Base-by-base conservation (phyloP, 2,329 filamentous ascomycete species). In the Lithohypha guttulata region DNA sequence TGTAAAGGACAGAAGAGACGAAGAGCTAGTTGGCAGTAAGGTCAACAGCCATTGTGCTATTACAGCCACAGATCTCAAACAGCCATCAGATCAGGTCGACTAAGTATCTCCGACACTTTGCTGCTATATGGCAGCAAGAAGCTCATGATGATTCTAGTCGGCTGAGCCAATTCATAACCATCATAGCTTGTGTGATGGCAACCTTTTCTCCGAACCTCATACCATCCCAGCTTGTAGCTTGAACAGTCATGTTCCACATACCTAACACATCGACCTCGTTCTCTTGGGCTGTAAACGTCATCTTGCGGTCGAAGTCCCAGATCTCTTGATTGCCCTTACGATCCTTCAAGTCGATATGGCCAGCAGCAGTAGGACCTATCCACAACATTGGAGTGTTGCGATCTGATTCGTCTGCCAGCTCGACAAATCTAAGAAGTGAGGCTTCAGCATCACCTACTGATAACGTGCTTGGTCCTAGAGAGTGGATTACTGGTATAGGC, bases 241-340 rank as follows among this genome's bases (percentile, higher is more conserved):
- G 60, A 25, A 63, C 42, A 0, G 62, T 66, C 35, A 61, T 49
- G 50, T 66, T 67, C 46, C 60, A 66, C 56, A 67, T 56, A 7
- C 56, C 56, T 36, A 68, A 45, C 13, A 60, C 50, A 34, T 67
- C 65, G 41, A 65, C 52, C 14, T 58, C 56, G 41, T 54, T 56
- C 5, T 51, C 47, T 14, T 45, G 53, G 1, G 62, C 62, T 17
- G 57, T 53, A 28, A 47, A 42, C 22, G 37, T 46, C 23, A 63
- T 55, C 34, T 60, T 53, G 6, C 57, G 42, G 5, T 57, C 58
- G 42, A 61, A 66, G 29, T 60, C 54, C 62, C 61, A 64, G 10
- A 60, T 46, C 39, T 54, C 56, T 29, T 56, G 55, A 47, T 54
- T 55, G 3, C 55, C 55, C 42, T 59, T 46, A 8, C 44, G 52